Base-by-base conservation (phyloP, 208 protist species). In the Acanthamoeba sp. region DNA sequence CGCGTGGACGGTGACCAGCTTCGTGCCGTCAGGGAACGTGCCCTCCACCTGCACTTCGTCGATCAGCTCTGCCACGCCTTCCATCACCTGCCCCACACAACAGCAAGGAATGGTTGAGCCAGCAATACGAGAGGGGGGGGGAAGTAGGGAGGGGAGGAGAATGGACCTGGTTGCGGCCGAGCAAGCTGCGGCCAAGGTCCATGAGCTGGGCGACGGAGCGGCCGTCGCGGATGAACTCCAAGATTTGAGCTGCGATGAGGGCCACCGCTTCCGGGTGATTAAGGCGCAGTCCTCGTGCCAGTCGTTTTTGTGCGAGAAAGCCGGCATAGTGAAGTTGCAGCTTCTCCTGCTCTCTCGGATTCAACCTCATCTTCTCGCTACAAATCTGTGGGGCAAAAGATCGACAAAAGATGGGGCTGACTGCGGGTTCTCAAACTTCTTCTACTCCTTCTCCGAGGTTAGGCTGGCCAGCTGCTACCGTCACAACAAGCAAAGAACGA, bases 1-100 rank as follows among this genome's bases (percentile, higher is more conserved):
- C 6, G 42, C 36, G 64, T 97, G 94, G 29, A 95, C 80, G 32
- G 95, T 96, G 78, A 97, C 94, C 27, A 97, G 94, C 84, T 97
- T 97, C 62, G 96, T 97, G 48, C 94, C 94, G 91, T 96, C 94
- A 20, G 85, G 64, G 42, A 96, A 96, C 3, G 95, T 95, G 32
- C 52, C 94, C 50, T 96, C 95, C 18, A 96, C 80, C 45, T 96
- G 94, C 10, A 96, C 95, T 34, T 94, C 94, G 48, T 94, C 24
- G 48, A 96, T 42, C 36, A 96, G 59, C n/a, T 93, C 84, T 6
- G 80, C 93, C 3, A 96, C 95, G 42, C 95, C 95, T 1, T 82
- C 38, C 52, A 96, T 78, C 62, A 96, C 95, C 95, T 96, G 93
- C 71, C 32, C 14, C n/a, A 76, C 66, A 76, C n/a, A 16, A 3